Base-by-base conservation (phyloP, 1,139 yeast species). In the Yamadazyma buinensis region DNA sequence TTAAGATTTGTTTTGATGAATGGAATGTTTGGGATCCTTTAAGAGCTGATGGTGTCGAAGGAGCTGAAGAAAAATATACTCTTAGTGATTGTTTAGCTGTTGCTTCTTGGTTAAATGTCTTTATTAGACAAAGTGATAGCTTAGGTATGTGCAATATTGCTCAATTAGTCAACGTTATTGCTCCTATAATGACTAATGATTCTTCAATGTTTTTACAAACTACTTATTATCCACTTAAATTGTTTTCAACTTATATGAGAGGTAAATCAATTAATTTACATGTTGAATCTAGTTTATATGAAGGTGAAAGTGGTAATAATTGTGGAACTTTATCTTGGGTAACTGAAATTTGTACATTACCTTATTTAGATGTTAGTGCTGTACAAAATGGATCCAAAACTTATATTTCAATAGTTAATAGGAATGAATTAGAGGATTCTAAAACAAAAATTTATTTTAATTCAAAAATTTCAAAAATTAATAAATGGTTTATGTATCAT, bases 1-100 rank as follows among this genome's bases (percentile, higher is more conserved):
- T 53, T 12, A 55, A 51, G 35, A 56, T 59, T 26, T 53, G 60
- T 34, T 59, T 57, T 38, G 64, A 59, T 41, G 64, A 59, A 38
- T 59, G 64, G 64, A 59, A 59, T 35, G 63, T 59, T n/a, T 58
- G 64, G 64, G 64, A 59, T 39, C 58, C 61, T 5, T 41, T 33
- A 7, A 46, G 57, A 40, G 61, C 61, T 11, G 56, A 49, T 30
- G 62, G 60, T 7, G 35, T 46, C 13, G 27, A 45, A 21, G 64
- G 64, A 3, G 61, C 58, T 12, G 64, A 58, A 40, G 60, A 58
- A 37, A 43, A 47, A 31, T 58, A 59, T 34, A 51, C 52, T 13
- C 39, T 59, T 10, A 39, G 58, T 15, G 64, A 59, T 39, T 59
- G 63, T 4, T 33, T 58, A 19, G 63, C 62, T 2, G 59, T 59